Evolutionary conservation across 352 stramenopile genomes (phyloP).

Genomic region (Globisporangium cystogenes): DNA sequence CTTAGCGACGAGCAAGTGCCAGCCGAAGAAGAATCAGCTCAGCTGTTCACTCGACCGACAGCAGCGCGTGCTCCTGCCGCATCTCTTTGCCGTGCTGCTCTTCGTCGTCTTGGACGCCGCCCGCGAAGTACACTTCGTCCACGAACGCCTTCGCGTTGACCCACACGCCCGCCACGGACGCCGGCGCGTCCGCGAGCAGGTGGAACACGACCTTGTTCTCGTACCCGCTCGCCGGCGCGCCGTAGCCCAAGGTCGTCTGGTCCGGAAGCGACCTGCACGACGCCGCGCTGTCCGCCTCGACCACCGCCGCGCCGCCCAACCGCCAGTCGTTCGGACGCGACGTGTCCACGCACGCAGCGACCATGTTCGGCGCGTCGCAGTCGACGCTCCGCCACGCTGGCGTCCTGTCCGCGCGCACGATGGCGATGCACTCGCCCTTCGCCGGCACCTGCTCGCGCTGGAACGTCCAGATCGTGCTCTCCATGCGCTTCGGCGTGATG

Average conservation of each 20-base stretch:
- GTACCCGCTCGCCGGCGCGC: conserved; percentile 43
- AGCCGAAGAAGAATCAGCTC: background rate
- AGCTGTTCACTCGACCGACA: conserved; percentile 7
- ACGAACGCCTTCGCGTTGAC: conserved; percentile 35
- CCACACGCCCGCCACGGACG: conserved; percentile 35
- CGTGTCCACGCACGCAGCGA: conserved; percentile 30
- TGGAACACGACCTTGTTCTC: conserved; percentile 45
- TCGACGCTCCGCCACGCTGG: conserved; percentile 52
- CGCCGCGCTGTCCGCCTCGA: conserved; percentile 26
- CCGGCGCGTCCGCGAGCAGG: conserved; percentile 21
- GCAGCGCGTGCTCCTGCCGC: conserved; percentile 6
- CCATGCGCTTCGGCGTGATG: conserved; percentile 78
- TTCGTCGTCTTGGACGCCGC: background rate
- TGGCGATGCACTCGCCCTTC: conserved; percentile 38
- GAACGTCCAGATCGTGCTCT: conserved; percentile 63
- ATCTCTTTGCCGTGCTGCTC: background rate
- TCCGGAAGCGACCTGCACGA: conserved; percentile 9
- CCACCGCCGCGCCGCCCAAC: conserved; percentile 20
- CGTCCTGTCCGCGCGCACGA: conserved; percentile 20
- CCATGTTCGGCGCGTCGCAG: conserved; percentile 35
- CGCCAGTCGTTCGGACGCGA: conserved; percentile 30
- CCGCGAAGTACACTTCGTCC: conserved; percentile 28
- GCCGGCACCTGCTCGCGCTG: conserved; percentile 22
- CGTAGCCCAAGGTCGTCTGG: conserved; percentile 17
- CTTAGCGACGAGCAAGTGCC: background rate